These are phyloP conservation scores for Neurospora sp. DNA, from an alignment of 2,329 filamentous ascomycete species.

Conservation along the genomic window DNA sequence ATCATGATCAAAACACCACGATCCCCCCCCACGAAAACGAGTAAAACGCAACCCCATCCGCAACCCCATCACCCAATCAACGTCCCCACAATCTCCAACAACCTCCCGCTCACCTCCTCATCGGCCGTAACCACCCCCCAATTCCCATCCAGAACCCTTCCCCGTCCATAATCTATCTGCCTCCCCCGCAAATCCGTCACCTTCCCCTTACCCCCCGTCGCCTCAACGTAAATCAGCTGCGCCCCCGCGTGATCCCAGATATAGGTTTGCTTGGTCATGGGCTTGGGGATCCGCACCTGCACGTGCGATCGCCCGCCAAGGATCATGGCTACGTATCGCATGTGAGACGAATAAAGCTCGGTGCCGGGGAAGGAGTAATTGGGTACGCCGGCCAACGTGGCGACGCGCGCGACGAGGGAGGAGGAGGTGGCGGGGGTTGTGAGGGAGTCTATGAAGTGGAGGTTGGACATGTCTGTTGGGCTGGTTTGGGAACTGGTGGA, in stretches of 20 bases:
- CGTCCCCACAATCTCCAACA: conserved; percentile 5
- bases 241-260: conserved; percentile 17
- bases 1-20: not conserved
- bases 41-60: not conserved
- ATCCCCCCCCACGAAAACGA: not conserved
- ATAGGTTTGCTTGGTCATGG: conserved; percentile 6
- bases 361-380: conserved; percentile 6
- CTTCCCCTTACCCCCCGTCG: conserved; percentile 12
- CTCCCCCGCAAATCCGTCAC: conserved; percentile 14
- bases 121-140: conserved; percentile 16
- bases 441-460: conserved; percentile 16
- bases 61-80: not conserved
- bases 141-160: conserved; percentile 10
- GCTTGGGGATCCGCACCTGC: conserved; percentile 13
- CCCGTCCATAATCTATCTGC: conserved; percentile 13
- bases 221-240: conserved; percentile 18
- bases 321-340: conserved; percentile 16
- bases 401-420: conserved; percentile 10
- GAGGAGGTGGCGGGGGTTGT: conserved; percentile 13
- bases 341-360: conserved; percentile 5
- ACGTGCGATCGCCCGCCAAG: conserved; percentile 12
- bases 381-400: conserved; percentile 1
- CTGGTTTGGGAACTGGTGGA: not conserved
- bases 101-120: conserved; percentile 9
- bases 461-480: not conserved